phyloP scores from a whole-genome alignment of 1,284 basidiomycete genomes.

The Athelia sp. region DNA sequence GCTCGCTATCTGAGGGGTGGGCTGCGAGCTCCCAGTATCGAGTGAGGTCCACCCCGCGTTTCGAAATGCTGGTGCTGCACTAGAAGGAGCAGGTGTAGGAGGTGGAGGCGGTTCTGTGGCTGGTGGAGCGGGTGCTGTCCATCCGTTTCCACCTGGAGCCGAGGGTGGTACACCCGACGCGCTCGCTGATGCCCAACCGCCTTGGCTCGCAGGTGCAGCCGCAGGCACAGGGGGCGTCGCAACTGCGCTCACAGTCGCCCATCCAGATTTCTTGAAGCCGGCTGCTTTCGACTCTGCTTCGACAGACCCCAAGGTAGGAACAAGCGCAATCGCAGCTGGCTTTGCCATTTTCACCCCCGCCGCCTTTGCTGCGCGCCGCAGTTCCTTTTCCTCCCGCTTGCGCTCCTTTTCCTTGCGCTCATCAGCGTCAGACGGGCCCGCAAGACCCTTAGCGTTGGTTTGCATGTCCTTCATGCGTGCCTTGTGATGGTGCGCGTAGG shows the following conservation, averaged over 20 bases:
- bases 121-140: neutral
- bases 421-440: slow-evolving; percentile 59
- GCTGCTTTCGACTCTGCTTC: slow-evolving; percentile 5
- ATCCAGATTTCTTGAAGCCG: slow-evolving; percentile 54
- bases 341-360: slow-evolving; percentile 69
- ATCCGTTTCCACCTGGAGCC: slow-evolving; percentile 7
- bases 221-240: slow-evolving; percentile 11
- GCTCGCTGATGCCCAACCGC: neutral
- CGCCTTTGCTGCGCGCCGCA: slow-evolving; percentile 74
- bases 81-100: slow-evolving; percentile 9
- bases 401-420: slow-evolving; percentile 78
- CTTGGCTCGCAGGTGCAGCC: slow-evolving; percentile 5
- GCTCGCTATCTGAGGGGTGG: slow-evolving; percentile 15
- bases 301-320: slow-evolving; percentile 18
- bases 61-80: slow-evolving; percentile 41
- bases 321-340: slow-evolving; percentile 21
- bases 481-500: slow-evolving; percentile 80
- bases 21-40: slow-evolving; percentile 31
- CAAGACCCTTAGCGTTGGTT: slow-evolving; percentile 42
- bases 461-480: slow-evolving; percentile 76
- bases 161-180: slow-evolving; percentile 15
- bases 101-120: slow-evolving; percentile 9
- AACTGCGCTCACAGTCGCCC: slow-evolving; percentile 41
- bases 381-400: slow-evolving; percentile 75
- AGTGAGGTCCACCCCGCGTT: slow-evolving; percentile 58